Base-by-base conservation (phyloP, 148 eudicot species). In the Hydrangea macrophylla region DNA sequence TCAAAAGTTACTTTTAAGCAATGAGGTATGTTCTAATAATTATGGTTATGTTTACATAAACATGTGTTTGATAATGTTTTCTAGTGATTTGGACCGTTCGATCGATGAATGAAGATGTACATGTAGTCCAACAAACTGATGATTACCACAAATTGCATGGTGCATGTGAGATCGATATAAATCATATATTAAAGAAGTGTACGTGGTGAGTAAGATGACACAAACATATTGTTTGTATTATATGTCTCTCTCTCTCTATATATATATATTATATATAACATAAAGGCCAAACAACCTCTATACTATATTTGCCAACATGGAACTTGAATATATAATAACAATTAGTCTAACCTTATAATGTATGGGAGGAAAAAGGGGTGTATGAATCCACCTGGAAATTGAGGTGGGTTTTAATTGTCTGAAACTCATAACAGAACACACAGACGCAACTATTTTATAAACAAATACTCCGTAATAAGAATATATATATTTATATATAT, bases 341-440 rank as follows among this genome's bases (percentile, higher is more conserved):
- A 51, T 31, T 36, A 33, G 50, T 51, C 60, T 67, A 51, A 32
- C 67, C 67, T 51, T 53, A 60, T n/a, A n/a, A n/a, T 70, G 51
- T 36, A 11, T n/a, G 67, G 59, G 33, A 58, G 25, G 58, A 65
- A 62, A 61, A 57, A n/a, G n/a, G n/a, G 62, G 64, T 58, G 65
- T 66, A 65, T 65, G 68, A 60, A 72, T 77, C 76, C 66, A 77
- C 73, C 76, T 68, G 80, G 73, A 67, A 67, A 60, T 77, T 61
- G 76, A 77, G 76, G 80, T 77, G 76, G 67, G 58, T 32, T 69
- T 68, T n/a, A n/a, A n/a, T n/a, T 77, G 76, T 72, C 70, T 25
- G 56, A 62, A 71, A 39, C 64, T 66, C 17, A 23, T 17, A 68
- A 51, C 69, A 68, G 28, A 48, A 61, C 45, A 39, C 42, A 70